Conservation (phyloP, 306 rosid species). For the Oxytropis ochrocephala region DNA sequence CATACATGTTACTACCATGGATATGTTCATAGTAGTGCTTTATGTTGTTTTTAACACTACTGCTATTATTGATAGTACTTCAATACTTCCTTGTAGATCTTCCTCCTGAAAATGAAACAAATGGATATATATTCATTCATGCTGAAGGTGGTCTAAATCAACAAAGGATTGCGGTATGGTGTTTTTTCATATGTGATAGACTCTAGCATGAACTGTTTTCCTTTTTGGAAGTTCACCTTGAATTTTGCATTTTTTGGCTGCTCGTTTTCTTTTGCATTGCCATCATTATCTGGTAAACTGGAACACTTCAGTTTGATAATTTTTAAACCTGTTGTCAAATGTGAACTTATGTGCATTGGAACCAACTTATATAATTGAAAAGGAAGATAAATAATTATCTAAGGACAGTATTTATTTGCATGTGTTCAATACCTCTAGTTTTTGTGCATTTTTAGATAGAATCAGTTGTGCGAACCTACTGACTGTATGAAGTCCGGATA, state of each 20-base stretch:
- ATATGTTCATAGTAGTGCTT: not conserved
- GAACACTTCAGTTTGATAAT: not conserved
- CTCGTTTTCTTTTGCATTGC: not conserved
- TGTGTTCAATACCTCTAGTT: not conserved
- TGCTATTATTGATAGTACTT: conserved; percentile 1
- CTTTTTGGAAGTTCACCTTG: not conserved
- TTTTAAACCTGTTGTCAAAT: conserved; percentile 9
- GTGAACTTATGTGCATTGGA: conserved; percentile 5
- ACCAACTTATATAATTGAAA: not conserved
- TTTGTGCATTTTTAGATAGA: not conserved
- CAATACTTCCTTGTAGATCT: conserved; percentile 48
- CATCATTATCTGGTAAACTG: conserved; percentile 1
- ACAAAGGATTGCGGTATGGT: conserved; percentile 87
- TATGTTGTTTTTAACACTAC: not conserved
- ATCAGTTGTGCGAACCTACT: not conserved
- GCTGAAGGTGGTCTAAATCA: conserved; percentile 99
- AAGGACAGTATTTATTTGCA: not conserved
- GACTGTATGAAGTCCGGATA: not conserved
- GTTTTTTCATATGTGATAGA: conserved; percentile 5
- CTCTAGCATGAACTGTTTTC: conserved; percentile 6
- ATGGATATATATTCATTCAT: conserved; percentile 88
- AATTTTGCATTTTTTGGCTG: not conserved
- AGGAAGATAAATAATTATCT: not conserved
- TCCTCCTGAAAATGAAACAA: conserved; percentile 83
- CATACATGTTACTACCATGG: not conserved